phyloP scores from a whole-genome alignment of 805 yeast genomes.

The Candida coleopterorum region DNA sequence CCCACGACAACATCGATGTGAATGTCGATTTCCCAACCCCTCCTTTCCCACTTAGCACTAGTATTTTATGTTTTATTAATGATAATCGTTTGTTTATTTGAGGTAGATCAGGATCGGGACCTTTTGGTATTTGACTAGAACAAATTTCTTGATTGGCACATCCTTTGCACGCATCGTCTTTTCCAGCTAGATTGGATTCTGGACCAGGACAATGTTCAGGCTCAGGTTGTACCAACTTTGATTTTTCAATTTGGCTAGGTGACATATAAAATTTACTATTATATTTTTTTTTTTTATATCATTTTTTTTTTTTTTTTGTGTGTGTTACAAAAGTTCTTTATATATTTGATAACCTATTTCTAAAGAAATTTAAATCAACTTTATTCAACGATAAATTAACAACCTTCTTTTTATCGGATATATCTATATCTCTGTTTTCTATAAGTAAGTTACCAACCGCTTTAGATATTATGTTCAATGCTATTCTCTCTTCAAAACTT shows the following conservation, averaged over 20 bases:
- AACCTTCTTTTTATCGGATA: neutral
- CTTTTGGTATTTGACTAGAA: slow-evolving; percentile 75
- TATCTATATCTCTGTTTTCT: slow-evolving; percentile 13
- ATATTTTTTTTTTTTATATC: no score
- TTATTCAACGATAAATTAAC: slow-evolving; percentile 3
- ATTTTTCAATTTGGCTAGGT: slow-evolving; percentile 15
- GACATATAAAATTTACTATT: slow-evolving; percentile 15
- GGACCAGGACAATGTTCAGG: slow-evolving; percentile 99
- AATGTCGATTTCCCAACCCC: slow-evolving; percentile 98
- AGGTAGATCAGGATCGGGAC: slow-evolving; percentile 93
- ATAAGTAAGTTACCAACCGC: slow-evolving; percentile 40
- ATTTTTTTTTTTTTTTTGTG: neutral
- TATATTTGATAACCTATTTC: slow-evolving; percentile 10
- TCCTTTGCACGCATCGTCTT: slow-evolving; percentile 88
- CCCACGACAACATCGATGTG: slow-evolving; percentile 95
- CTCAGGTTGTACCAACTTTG: slow-evolving; percentile 54
- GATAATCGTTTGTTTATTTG: slow-evolving; percentile 63
- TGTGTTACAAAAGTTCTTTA: neutral
- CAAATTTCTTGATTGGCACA: slow-evolving; percentile 94
- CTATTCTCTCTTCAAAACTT: slow-evolving; percentile 39
- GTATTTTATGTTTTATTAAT: slow-evolving; percentile 68
- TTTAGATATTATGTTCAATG: slow-evolving; percentile 50
- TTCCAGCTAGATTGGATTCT: slow-evolving; percentile 89
- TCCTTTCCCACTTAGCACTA: slow-evolving; percentile 79
- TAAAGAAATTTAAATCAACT: slow-evolving; percentile 36